Evolutionary conservation across 192 early-diverging fungal genomes (phyloP).

Genomic region (Phlyctochytrium arcticum): DNA sequence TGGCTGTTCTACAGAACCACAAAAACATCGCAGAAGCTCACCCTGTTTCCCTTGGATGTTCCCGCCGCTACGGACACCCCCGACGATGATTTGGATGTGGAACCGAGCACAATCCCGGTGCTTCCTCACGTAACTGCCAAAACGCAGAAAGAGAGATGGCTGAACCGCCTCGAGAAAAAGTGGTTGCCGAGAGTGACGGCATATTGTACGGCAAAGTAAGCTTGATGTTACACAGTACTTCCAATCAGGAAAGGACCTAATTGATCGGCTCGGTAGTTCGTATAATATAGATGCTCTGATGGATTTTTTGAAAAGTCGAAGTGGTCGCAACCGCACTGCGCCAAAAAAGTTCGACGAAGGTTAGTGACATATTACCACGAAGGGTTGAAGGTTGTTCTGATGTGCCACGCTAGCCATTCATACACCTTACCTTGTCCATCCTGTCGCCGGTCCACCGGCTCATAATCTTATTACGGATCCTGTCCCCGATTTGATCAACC

Average conservation of each 20-base stretch:
- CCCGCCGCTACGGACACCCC: background rate
- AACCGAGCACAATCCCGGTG: constrained; percentile 15
- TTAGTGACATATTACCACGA: background rate
- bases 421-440: constrained; percentile 4
- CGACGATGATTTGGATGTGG: background rate
- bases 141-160: constrained; percentile 38
- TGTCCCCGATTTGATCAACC: constrained; percentile 10
- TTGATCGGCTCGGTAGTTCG: constrained; percentile 39
- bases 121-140: constrained; percentile 35
- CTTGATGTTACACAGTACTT: background rate
- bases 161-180: constrained; percentile 67
- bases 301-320: constrained; percentile 47
- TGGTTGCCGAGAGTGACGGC: constrained; percentile 64
- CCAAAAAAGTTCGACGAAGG: constrained; percentile 48
- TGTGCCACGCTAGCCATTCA: background rate
- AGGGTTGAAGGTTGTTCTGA: too few species aligned
- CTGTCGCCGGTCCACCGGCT: background rate
- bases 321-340: constrained; percentile 23
- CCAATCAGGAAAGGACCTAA: background rate
- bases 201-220: constrained; percentile 71
- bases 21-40: constrained; percentile 89
- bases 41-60: constrained; percentile 78
- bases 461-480: background rate
- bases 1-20: constrained; percentile 62
- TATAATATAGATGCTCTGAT: constrained; percentile 50